Base-by-base conservation (phyloP, 768 basidiomycete species). In the Phaffia australis region DNA sequence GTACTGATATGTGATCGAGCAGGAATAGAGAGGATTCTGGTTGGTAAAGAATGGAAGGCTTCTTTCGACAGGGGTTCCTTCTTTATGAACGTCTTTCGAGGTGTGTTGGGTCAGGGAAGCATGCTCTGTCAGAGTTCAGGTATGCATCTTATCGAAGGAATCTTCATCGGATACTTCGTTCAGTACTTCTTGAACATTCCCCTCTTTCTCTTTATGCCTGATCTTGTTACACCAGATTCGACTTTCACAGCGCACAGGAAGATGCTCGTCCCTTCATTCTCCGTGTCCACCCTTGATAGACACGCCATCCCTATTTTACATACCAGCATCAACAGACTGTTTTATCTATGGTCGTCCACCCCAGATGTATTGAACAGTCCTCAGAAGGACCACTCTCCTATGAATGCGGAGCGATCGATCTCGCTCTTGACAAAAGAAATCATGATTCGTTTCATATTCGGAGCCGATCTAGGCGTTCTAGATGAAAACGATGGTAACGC, bases 111-210 rank as follows among this genome's bases (percentile, higher is more conserved):
- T 19, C n/a, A 29, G 27, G 25, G 19, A 57, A 57, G 56, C 56
- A 57, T 57, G 56, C 56, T 57, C n/a, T 57, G 56, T 32, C 56
- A 29, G 14, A 57, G 32, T 25, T n/a, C 56, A 19, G 32, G 56
- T 57, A 19, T 29, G 56, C 7, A 57, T n/a, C 32, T 27, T 6
- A 25, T 8, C 15, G 6, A 25, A 25, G 32, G 16, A 27, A 5
- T 57, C 27, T 21, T 32, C 19, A 2, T 7, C 8, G 6, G 14
- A 57, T 8, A 57, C 27, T 16, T 23, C n/a, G 16, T 57, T 57
- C 16, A 11, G 11, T 5, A 42, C 56, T 8, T 57, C 23, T 23
- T 6, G 23, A 57, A 15, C 56, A 57, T n/a, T 57, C 56, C 32
- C 56, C 16, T 57, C 27, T 19, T 6, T 9, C 7, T 23, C 56